phyloP scores from a whole-genome alignment of 73 alveolate genomes.

The Uronychia binucleata region DNA sequence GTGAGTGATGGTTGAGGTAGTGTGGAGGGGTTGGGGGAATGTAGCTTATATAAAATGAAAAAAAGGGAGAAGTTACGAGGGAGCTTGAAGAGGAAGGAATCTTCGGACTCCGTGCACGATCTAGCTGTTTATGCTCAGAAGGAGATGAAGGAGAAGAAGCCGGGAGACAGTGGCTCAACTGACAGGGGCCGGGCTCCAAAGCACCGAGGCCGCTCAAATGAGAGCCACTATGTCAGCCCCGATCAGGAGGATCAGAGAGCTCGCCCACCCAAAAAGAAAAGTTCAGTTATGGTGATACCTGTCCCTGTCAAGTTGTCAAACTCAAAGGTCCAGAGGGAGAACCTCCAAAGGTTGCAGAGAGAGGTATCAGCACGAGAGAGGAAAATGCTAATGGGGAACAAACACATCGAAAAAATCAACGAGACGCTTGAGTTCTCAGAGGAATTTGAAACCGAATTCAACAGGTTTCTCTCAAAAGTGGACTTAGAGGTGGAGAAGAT shows the following conservation, averaged over 20 bases:
- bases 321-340: no score
- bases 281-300: not conserved
- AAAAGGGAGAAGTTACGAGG: not conserved
- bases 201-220: not conserved
- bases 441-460: not conserved
- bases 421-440: not conserved
- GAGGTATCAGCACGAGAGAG: not conserved
- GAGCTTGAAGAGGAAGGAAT: not conserved
- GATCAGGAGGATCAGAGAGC: not conserved
- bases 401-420: not conserved
- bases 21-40: not conserved
- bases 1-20: not conserved
- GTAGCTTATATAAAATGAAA: no score
- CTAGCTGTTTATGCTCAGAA: not conserved
- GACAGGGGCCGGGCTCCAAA: not conserved
- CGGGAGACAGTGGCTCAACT: not conserved
- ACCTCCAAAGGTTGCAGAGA: not conserved
- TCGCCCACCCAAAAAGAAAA: not conserved
- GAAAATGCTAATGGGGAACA: not conserved
- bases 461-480: not conserved
- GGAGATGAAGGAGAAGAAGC: not conserved
- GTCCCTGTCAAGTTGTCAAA: not conserved
- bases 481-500: not conserved
- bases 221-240: not conserved
- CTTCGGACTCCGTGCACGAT: not conserved